Base-by-base conservation (phyloP, 805 yeast species). In the Ogataea minuta region DNA sequence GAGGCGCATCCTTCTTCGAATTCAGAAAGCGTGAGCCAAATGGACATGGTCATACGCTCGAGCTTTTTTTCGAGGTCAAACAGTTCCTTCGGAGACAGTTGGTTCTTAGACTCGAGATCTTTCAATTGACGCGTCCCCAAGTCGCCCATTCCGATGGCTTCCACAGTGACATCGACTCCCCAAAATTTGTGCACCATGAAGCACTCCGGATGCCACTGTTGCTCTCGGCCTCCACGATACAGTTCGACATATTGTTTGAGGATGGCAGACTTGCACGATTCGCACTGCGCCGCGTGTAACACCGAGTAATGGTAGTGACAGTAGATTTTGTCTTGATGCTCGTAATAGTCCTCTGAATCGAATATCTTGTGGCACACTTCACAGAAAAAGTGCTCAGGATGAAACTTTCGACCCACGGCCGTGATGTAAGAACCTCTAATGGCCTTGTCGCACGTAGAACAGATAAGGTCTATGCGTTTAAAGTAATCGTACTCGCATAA, bases 131-230 rank as follows among this genome's bases (percentile, higher is more conserved):
- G 23, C 44, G 21, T 19, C 8, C 8, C 41, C n/a, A 50, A 34
- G 24, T 49, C 47, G 4, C 63, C 60, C 15, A 70, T 63, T 26
- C 69, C 90, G 19, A 83, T 72, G 7, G 76, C 67, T 35, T 74
- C 81, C 0, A 84, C 72, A 1, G 83, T 74, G 15, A 93, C 69
- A 41, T 81, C 75, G 14, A 90, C 95, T 57, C 88, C 89, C 99
- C 99, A 93, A 56, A 88, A 90, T 62, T 90, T 90, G 67, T 85
- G 90, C 33, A 93, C 95, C 89, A 95, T 95, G 59, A 89, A 93
- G 68, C 99, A 93, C 60, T 95, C 98, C 2, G 97, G 98, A 63
- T 93, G 99, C 99, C 99, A 93, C 59, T 88, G 95, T 60, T 90
- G 95, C 43, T 85, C 83, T 50, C 82, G 75, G 15, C 96, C 96